These are phyloP conservation scores for Didymella exigua DNA, from an alignment of 2,329 filamentous ascomycete species.

Conservation along the genomic window DNA sequence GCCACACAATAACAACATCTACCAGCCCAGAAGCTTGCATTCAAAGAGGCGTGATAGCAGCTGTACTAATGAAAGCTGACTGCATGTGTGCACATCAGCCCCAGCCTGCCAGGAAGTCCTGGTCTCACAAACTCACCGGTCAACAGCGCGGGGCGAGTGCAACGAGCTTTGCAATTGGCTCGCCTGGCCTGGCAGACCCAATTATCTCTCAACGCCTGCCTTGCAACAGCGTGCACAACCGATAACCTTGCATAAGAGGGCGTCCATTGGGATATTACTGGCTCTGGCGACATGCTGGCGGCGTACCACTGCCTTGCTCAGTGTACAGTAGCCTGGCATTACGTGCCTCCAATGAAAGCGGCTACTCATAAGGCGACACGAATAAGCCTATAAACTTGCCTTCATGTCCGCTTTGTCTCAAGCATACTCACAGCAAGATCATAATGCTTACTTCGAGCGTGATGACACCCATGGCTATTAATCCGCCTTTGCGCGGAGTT, in stretches of 20 bases:
- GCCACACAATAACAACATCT: neutral
- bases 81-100: neutral
- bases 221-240: neutral
- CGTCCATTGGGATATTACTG: neutral
- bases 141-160: conserved; percentile 9
- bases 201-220: neutral
- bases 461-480: conserved; percentile 20
- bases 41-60: conserved; percentile 1
- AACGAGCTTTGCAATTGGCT: neutral
- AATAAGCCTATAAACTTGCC: neutral
- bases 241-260: neutral
- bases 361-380: neutral
- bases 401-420: neutral
- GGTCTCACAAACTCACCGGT: conserved; percentile 13
- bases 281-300: neutral
- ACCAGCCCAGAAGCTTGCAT: neutral
- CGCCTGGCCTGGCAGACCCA: neutral
- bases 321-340: neutral
- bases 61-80: neutral
- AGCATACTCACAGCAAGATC: neutral
- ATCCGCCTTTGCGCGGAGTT: conserved; percentile 28
- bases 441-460: neutral
- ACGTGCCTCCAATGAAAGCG: conserved; percentile 5
- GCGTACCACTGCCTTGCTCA: neutral
- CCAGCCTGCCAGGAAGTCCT: neutral